These are phyloP conservation scores for Globisporangium solare DNA, from an alignment of 352 stramenopile genomes.

Conservation along the genomic window DNA sequence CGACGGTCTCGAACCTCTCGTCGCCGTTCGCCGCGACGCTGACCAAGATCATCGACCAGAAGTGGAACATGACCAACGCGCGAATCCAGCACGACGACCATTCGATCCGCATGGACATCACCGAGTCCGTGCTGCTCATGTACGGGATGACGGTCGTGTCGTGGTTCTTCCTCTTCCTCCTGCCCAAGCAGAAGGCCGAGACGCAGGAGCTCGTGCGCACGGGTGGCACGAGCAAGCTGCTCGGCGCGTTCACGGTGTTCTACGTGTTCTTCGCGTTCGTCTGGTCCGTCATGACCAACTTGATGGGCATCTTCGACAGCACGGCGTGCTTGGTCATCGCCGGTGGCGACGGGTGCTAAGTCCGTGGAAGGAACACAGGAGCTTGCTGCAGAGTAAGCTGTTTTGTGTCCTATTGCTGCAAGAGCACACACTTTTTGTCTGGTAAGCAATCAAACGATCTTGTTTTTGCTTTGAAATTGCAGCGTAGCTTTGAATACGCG, in stretches of 20 bases:
- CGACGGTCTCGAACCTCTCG: conserved; percentile 19
- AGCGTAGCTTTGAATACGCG: no score
- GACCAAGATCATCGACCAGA: conserved; percentile 16
- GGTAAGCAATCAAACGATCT: no score
- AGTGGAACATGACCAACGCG: conserved; percentile 16
- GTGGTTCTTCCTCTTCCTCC: conserved; percentile 12
- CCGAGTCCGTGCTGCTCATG: conserved; percentile 14
- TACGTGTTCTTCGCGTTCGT: conserved; percentile 10
- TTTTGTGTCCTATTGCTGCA: no score
- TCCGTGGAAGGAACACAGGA: background rate
- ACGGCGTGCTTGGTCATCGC: conserved; percentile 17
- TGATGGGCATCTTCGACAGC: conserved; percentile 14
- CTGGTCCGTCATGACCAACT: conserved; percentile 8
- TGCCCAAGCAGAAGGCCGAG: conserved; percentile 18
- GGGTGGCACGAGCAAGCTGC: no score
- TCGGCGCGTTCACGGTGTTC: conserved; percentile 11
- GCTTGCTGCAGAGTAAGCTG: no score
- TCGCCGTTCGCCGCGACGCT: conserved; percentile 17
- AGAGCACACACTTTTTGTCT: no score
- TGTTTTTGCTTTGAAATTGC: no score
- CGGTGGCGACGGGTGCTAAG: conserved; percentile 14
- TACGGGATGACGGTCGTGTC: conserved; percentile 14
- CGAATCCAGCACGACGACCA: conserved; percentile 15
- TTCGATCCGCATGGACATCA: background rate
- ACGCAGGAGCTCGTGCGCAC: background rate